Percentiles rank a stretch among this genome's conserved stretches.
These are phyloP conservation scores for Solanum piurae DNA, from an alignment of 257 asterid genomes.

Conservation along the genomic window DNA sequence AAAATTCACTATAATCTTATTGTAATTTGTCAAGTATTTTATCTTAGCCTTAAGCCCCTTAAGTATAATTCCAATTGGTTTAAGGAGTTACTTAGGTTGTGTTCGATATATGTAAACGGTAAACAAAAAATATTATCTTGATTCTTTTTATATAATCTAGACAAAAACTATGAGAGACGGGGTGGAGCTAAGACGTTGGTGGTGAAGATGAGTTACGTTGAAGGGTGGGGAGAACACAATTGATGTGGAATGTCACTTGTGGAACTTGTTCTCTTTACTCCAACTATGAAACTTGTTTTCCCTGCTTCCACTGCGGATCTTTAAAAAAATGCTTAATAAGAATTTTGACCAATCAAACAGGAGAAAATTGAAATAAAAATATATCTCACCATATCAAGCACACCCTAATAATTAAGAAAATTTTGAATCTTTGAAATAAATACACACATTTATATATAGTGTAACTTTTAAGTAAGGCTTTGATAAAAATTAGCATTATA, in stretches of 20 bases:
- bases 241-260: neutral
- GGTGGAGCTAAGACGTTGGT: neutral
- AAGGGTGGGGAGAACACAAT: neutral
- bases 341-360: neutral
- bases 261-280: neutral
- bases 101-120: too few species aligned
- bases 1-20: neutral
- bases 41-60: neutral
- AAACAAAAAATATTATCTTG: too few species aligned
- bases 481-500: neutral
- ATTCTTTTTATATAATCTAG: neutral
- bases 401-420: neutral
- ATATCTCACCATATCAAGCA: neutral
- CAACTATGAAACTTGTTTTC: too few species aligned
- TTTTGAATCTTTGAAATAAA: neutral
- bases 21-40: neutral
- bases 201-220: neutral
- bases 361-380: neutral
- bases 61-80: neutral
- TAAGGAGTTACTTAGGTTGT: neutral
- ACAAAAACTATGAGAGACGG: neutral
- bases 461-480: neutral
- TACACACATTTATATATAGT: neutral
- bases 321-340: rapidly evolving
- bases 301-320: too few species aligned